These are phyloP conservation scores for Vigna nakashimae DNA, from an alignment of 306 rosid genomes.

Conservation along the genomic window DNA sequence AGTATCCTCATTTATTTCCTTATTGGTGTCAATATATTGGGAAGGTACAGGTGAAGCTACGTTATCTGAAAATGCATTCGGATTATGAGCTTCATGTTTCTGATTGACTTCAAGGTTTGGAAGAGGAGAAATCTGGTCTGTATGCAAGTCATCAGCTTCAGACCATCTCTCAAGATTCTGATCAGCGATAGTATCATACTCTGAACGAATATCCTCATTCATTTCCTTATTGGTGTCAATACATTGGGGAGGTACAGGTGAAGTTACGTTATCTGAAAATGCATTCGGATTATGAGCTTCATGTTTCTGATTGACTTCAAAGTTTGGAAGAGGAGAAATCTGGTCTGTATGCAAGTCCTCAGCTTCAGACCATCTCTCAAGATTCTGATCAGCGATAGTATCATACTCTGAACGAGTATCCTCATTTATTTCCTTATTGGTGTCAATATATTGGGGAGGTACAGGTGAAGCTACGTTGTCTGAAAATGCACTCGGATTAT, in stretches of 20 bases:
- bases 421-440: conserved; percentile 49
- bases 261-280: no score
- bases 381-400: conserved; percentile 51
- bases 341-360: conserved; percentile 52
- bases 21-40: no score
- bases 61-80: no score
- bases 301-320: conserved; percentile 52
- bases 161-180: not conserved
- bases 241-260: no score
- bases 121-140: conserved; percentile 57
- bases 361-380: conserved; percentile 49
- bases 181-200: no score
- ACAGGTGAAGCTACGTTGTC: conserved; percentile 46
- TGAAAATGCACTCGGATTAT: conserved; percentile 39
- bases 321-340: conserved; percentile 57
- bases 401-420: conserved; percentile 46
- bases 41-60: no score
- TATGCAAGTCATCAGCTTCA: conserved; percentile 46
- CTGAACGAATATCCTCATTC: no score
- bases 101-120: conserved; percentile 53
- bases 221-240: no score
- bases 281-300: conserved; percentile 32
- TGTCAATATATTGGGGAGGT: conserved; percentile 43
- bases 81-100: conserved; percentile 49
- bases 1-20: no score